Conservation (phyloP, 176 grass and related monocot genomes). For the Otatea glauca region DNA sequence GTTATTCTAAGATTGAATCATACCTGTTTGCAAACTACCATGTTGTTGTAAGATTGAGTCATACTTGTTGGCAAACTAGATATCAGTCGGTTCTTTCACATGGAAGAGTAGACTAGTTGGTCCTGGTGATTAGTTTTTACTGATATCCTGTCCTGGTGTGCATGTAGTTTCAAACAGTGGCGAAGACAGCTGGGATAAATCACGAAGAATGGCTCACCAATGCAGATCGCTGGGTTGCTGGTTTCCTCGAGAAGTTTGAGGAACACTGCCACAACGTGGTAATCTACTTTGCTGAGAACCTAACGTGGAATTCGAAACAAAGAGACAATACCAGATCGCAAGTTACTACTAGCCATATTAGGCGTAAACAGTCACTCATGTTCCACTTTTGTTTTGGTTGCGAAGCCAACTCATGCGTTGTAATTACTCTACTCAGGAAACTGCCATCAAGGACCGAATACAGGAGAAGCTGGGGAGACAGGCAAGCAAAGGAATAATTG, state of each 20-base stretch:
- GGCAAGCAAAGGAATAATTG: constrained; percentile 61
- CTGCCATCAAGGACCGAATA: constrained; percentile 95
- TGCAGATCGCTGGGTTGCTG: constrained; percentile 90
- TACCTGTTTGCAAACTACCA: background rate
- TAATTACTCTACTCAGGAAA: constrained; percentile 59
- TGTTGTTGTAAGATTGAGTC: background rate
- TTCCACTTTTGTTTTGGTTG: background rate
- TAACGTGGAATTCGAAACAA: background rate
- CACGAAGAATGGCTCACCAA: constrained; percentile 89
- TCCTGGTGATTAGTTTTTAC: background rate
- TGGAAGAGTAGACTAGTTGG: background rate
- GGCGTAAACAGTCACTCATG: background rate
- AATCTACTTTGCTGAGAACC: background rate
- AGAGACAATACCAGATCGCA: background rate
- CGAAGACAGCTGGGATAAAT: constrained; percentile 80
- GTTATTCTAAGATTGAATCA: background rate
- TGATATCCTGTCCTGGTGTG: background rate
- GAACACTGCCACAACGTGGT: constrained; percentile 93
- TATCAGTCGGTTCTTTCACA: background rate
- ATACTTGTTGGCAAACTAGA: background rate
- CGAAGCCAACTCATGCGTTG: constrained; percentile 3
- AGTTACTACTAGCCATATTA: background rate
- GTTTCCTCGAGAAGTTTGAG: constrained; percentile 98
- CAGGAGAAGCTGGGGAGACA: constrained; percentile 79
- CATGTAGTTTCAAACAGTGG: constrained; percentile 82